These are phyloP conservation scores for Saccharomycopsis sp. DNA, from an alignment of 805 yeast genomes.

Conservation along the genomic window DNA sequence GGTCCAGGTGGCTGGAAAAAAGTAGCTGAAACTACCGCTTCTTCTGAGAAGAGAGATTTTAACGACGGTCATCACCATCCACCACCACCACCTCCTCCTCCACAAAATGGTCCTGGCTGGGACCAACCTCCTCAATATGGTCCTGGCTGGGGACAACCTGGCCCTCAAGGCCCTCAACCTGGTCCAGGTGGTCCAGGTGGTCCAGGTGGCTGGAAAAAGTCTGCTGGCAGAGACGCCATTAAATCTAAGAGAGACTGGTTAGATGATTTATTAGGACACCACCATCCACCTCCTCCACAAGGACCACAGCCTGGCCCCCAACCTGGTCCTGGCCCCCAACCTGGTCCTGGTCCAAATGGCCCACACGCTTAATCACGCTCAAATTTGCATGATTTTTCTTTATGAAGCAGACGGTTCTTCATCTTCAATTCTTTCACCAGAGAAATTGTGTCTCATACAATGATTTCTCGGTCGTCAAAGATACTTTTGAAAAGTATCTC, in stretches of 20 bases:
- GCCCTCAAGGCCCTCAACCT: slow-evolving; percentile 1
- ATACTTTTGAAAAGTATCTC: neutral
- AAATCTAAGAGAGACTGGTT: neutral
- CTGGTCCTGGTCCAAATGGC: neutral
- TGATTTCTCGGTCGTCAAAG: neutral
- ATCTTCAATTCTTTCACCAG: neutral
- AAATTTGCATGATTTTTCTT: neutral
- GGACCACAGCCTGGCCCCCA: neutral
- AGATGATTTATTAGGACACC: neutral
- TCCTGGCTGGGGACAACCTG: neutral
- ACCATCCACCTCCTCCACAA: neutral
- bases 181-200: slow-evolving; percentile 1
- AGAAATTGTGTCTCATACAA: neutral
- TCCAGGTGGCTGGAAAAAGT: neutral
- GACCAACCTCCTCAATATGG: neutral
- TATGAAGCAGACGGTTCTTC: too few species aligned
- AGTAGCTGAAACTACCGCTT: too few species aligned
- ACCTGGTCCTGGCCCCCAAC: neutral
- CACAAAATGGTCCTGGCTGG: neutral
- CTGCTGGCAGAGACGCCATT: neutral
- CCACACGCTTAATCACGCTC: neutral
- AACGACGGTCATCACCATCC: too few species aligned
- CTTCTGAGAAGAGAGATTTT: too few species aligned
- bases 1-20: too few species aligned
- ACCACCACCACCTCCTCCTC: neutral